These are phyloP conservation scores for Monilinia laxa DNA, from an alignment of 2,329 filamentous ascomycete species.

Conservation along the genomic window DNA sequence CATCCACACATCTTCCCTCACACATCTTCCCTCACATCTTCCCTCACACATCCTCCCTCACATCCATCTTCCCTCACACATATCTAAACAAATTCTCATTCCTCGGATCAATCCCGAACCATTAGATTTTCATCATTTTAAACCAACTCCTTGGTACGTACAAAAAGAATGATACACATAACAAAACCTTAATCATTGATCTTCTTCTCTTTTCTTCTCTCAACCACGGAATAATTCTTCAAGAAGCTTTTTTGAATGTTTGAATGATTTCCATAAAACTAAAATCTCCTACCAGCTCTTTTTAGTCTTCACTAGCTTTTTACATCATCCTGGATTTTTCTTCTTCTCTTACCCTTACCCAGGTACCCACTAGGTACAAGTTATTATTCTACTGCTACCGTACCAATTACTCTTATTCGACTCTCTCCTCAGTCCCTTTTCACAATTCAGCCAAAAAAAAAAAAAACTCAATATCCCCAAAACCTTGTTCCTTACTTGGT, in stretches of 20 bases:
- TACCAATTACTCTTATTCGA: not conserved
- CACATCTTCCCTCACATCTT: too few relatives aligned
- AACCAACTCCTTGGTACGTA: slow-evolving; percentile 17
- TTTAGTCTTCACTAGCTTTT: slow-evolving; percentile 13
- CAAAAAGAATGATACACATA: not conserved
- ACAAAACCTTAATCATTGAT: slow-evolving; percentile 3
- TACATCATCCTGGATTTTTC: slow-evolving; percentile 13
- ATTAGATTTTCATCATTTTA: slow-evolving; percentile 3
- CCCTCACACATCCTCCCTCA: too few relatives aligned
- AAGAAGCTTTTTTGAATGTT: too few relatives aligned
- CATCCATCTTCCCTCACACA: not conserved
- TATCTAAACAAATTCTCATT: slow-evolving; percentile 8
- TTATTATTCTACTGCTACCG: too few relatives aligned
- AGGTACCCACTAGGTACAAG: not conserved
- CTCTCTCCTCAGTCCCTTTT: slow-evolving; percentile 10
- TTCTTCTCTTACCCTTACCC: not conserved
- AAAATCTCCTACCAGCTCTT: not conserved
- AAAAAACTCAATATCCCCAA: not conserved
- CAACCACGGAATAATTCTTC: too few relatives aligned
- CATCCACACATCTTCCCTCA: too few relatives aligned
- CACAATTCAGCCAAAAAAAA: not conserved
- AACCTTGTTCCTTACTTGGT: slow-evolving; percentile 15
- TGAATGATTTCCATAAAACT: not conserved
- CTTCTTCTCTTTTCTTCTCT: not conserved
- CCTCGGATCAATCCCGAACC: slow-evolving; percentile 20